A percentile compares a stretch with the other conserved stretches of the same genome.
Evolutionary conservation across 1,284 basidiomycete genomes (phyloP).

Genomic region (Pseudozyma thailandica): DNA sequence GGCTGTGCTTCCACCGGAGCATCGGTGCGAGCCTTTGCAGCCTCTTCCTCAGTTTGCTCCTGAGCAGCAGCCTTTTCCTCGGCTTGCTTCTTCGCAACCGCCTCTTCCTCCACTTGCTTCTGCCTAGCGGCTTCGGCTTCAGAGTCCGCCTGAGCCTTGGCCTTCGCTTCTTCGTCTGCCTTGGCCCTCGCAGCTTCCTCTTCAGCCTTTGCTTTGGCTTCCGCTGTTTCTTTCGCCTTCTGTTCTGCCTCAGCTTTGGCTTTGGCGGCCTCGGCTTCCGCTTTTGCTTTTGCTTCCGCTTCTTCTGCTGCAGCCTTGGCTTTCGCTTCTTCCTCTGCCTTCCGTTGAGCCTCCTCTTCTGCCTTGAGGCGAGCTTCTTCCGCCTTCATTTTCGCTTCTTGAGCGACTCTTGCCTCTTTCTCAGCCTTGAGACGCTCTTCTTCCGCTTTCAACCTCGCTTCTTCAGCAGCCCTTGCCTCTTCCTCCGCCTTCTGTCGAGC

Average conservation of each 20-base stretch:
- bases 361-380: slow-evolving; percentile 6
- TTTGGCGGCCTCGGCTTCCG: slow-evolving; percentile 2
- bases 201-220: slow-evolving; percentile 5
- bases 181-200: slow-evolving; percentile 2
- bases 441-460: background rate
- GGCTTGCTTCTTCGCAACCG: background rate
- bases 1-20: background rate
- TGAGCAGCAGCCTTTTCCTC: background rate
- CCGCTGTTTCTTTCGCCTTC: background rate
- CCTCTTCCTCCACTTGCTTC: slow-evolving; percentile 1
- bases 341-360: background rate
- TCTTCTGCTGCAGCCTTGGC: slow-evolving; percentile 8
- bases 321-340: slow-evolving; percentile 5
- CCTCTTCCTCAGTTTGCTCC: background rate
- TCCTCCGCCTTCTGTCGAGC: slow-evolving; percentile 6
- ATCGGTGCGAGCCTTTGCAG: too few relatives aligned
- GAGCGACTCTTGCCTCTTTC: background rate
- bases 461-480: slow-evolving; percentile 5
- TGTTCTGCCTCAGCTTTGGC: slow-evolving; percentile 4
- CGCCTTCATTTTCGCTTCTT: slow-evolving; percentile 6
- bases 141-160: background rate
- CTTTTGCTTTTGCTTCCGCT: slow-evolving; percentile 12
- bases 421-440: slow-evolving; percentile 2
- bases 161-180: background rate
- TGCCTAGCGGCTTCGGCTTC: slow-evolving; percentile 2